Conservation (phyloP, 305 asterid genomes). For the Solanum hybrid region DNA sequence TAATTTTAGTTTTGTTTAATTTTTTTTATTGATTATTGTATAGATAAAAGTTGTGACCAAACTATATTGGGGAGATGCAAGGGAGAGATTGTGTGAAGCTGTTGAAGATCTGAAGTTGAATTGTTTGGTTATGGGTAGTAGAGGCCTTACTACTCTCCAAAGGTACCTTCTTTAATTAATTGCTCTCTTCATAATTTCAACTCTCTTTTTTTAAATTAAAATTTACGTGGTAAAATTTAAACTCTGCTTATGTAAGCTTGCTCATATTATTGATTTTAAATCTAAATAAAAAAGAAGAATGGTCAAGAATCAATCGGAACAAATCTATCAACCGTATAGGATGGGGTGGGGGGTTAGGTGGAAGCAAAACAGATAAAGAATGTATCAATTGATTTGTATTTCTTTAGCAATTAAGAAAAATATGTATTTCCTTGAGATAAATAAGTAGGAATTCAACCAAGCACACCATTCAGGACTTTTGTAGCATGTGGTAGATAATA, state of each 20-base stretch:
- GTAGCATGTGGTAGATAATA: not conserved
- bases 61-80: constrained; percentile 75
- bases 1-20: not conserved
- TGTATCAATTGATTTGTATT: not conserved
- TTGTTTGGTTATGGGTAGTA: constrained; percentile 72
- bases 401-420: not conserved
- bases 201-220: not conserved
- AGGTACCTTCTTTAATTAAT: constrained; percentile 24
- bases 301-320: not conserved
- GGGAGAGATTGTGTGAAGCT: constrained; percentile 60
- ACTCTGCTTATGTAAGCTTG: not conserved
- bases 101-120: constrained; percentile 53
- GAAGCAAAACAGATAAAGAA: not conserved
- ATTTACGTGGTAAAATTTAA: not conserved
- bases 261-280: not conserved
- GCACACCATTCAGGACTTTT: not conserved
- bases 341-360: too few species aligned
- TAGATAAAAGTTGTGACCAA: constrained; percentile 52
- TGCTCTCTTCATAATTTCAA: not conserved
- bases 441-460: not conserved
- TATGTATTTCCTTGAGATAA: not conserved
- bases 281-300: not conserved
- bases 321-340: not conserved
- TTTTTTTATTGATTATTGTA: not conserved
- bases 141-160: constrained; percentile 57